Conservation (phyloP, 148 eudicot species). For the Camellia sinensis region DNA sequence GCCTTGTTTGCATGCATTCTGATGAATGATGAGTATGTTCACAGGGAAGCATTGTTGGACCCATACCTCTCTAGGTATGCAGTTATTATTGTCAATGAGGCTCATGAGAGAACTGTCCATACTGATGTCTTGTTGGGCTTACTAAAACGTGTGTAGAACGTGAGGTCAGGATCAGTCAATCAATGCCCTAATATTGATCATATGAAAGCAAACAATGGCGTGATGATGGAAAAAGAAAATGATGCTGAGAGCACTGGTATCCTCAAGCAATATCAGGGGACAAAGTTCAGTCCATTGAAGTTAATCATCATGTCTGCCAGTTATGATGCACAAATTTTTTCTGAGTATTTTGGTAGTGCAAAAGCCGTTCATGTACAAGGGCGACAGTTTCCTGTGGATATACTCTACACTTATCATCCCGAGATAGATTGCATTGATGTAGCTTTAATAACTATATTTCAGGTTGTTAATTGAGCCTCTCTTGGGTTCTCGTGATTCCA, state of each 20-base stretch:
- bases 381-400: constrained; percentile 90
- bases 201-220: constrained; percentile 30
- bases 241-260: constrained; percentile 24
- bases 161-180: constrained; percentile 45
- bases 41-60: constrained; percentile 96
- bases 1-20: constrained; percentile 7
- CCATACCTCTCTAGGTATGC: constrained; percentile 81
- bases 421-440: constrained; percentile 91
- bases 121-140: constrained; percentile 95
- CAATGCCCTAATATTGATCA: constrained; percentile 23
- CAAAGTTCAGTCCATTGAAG: constrained; percentile 62
- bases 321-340: constrained; percentile 80
- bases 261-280: constrained; percentile 38
- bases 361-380: constrained; percentile 91
- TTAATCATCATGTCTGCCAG: constrained; percentile 97
- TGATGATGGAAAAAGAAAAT: constrained; percentile 31
- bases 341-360: constrained; percentile 86
- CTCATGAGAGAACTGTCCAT: constrained; percentile 98
- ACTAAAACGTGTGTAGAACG: constrained; percentile 74
- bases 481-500: background rate
- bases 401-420: constrained; percentile 64
- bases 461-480: constrained; percentile 42
- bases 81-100: constrained; percentile 87
- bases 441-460: constrained; percentile 79
- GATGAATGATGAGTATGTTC: constrained; percentile 26